Percentiles rank a stretch among this genome's conserved stretches.
phyloP scores from a whole-genome alignment of 1,284 basidiomycete species.

The Ganoderma sinense region DNA sequence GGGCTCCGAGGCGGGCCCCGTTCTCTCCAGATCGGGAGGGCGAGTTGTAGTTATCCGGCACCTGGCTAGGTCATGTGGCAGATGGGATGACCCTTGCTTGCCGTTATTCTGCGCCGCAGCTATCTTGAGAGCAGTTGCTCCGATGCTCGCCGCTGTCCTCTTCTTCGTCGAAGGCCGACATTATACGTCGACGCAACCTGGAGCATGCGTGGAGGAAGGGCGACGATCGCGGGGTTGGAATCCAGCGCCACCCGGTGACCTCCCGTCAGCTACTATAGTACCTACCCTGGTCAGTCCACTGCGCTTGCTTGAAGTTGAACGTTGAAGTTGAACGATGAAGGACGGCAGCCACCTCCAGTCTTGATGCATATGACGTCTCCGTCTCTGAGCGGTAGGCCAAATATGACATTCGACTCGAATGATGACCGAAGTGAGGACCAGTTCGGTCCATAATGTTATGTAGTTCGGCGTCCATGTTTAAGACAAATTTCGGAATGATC shows the following conservation, averaged over 20 bases:
- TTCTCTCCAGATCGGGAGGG: background rate
- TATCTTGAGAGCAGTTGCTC: slow-evolving; percentile 13
- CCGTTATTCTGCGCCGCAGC: background rate
- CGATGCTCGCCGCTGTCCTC: background rate
- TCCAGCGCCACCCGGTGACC: background rate
- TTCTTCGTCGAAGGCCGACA: background rate
- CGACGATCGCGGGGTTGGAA: background rate
- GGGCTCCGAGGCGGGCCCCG: background rate
- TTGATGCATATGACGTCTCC: background rate
- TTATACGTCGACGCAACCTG: slow-evolving; percentile 1
- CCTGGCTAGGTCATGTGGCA: background rate
- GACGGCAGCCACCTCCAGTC: background rate
- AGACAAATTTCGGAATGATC: background rate
- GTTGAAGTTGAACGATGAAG: background rate
- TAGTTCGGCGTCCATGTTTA: background rate
- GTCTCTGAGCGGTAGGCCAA: background rate
- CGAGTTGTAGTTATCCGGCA: background rate
- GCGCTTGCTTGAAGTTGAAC: background rate
- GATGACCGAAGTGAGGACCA: background rate
- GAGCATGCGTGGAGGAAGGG: background rate
- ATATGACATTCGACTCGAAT: background rate
- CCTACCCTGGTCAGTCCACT: background rate
- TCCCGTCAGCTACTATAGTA: background rate
- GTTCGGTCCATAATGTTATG: background rate
- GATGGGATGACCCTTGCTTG: background rate